Evolutionary conservation across 257 asterid species (phyloP).

Genomic region (Solanum chmielewskii): DNA sequence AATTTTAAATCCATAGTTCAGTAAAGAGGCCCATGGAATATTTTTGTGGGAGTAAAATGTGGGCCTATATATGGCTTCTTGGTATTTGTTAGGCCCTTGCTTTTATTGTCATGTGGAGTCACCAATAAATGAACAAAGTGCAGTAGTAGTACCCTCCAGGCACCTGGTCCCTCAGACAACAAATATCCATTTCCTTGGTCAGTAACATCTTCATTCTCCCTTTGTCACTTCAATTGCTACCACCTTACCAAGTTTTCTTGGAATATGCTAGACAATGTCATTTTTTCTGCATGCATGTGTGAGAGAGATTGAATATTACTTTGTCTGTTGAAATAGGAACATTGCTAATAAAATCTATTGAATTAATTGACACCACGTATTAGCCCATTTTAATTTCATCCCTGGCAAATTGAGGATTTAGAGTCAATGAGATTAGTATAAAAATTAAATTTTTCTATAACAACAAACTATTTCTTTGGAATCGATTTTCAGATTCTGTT

Average conservation of each 20-base stretch:
- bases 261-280: conserved; percentile 21
- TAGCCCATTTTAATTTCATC: neutral
- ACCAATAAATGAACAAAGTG: neutral
- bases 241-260: conserved; percentile 8
- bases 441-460: neutral
- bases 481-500: neutral
- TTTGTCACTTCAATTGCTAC: neutral
- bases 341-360: neutral
- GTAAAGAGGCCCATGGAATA: neutral
- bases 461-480: neutral
- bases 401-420: neutral
- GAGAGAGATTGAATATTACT: conserved; percentile 26
- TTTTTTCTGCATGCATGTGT: conserved; percentile 2
- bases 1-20: neutral
- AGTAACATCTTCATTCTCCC: neutral
- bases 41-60: neutral
- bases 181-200: conserved; percentile 1
- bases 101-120: neutral
- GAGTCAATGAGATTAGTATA: neutral
- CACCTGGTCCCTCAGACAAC: neutral
- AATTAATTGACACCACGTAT: neutral
- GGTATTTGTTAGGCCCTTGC: neutral
- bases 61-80: neutral
- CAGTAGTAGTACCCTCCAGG: neutral
- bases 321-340: conserved; percentile 11